Evolutionary conservation across 2,329 filamentous ascomycete species (phyloP), one percentile per base, ranked within the genome.

Genomic region (Aspergillus sp.): DNA sequence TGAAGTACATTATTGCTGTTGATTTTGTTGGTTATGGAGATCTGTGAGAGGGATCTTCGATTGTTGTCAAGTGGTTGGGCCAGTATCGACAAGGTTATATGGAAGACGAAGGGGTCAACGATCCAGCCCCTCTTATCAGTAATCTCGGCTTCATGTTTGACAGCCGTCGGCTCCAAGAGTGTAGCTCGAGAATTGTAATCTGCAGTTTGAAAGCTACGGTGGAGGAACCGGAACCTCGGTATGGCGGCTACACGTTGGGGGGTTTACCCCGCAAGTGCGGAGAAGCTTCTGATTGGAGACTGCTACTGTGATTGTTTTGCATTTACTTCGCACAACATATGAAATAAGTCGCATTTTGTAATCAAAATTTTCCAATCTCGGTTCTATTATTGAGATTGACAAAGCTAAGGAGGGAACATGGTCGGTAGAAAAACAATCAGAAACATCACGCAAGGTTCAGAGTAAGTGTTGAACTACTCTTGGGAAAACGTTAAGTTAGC

Each of bases 201-300:
- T 21, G 23, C n/a, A 27, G 35, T 12, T 47, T 46, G 23, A 23
- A n/a, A 17, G 23, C 12, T 11, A 19, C 25, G n/a, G 40, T 44
- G 12, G 19, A 37, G 17, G 35, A 40, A 41, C 56, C 52, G 17
- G 35, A 40, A 50, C 56, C 56, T 58, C 56, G 56, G 56, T 47
- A 53, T 40, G 35, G 35, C 56, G 56, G 51, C 47, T 58, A 57
- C 31, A 39, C 23, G 11, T 17, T 25, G 5, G 23, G 15, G 35
- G 35, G 35, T 7, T 41, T 43, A 55, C 56, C 56, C 56, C 56
- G 56, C 56, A 39, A 25, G 23, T 31, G 55, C 47, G 47, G 31
- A 41, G 53, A 50, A n/a, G 40, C 19, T 6, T 40, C 14, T 47
- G 3, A 9, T 31, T n/a, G 31, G 15, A n/a, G 9, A 31, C 27